phyloP scores from a whole-genome alignment of 2,329 filamentous ascomycete species.

The Paecilomyces niveus region DNA sequence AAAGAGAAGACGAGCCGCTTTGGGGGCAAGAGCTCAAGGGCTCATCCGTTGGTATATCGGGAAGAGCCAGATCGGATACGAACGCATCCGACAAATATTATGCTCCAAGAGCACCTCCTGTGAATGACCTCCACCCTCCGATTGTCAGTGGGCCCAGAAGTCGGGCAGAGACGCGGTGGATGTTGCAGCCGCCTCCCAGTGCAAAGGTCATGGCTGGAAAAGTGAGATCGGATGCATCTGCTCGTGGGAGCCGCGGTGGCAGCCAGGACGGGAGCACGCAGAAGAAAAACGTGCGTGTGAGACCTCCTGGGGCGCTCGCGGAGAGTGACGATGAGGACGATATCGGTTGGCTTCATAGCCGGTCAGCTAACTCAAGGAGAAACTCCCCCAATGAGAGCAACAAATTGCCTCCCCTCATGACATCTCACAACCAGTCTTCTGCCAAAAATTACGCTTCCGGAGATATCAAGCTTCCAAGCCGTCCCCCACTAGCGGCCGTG shows the following conservation, averaged over 20 bases:
- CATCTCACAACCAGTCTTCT: slow-evolving; percentile 1
- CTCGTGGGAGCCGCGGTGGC: slow-evolving; percentile 14
- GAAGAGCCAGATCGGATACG: slow-evolving; percentile 29
- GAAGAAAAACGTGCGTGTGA: slow-evolving; percentile 4
- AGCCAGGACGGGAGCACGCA: slow-evolving; percentile 10
- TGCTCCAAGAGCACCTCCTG: slow-evolving; percentile 58
- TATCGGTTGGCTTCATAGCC: neutral
- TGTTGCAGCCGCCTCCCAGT: slow-evolving; percentile 85
- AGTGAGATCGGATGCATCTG: slow-evolving; percentile 34
- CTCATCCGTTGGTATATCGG: slow-evolving; percentile 47
- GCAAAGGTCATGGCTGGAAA: slow-evolving; percentile 89
- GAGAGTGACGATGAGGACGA: slow-evolving; percentile 5
- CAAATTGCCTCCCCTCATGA: neutral
- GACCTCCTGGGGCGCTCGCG: neutral
- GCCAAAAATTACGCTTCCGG: neutral
- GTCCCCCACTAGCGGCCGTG: slow-evolving; percentile 2
- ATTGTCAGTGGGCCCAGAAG: slow-evolving; percentile 68
- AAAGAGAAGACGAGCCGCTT: slow-evolving; percentile 79
- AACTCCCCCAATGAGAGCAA: slow-evolving; percentile 3
- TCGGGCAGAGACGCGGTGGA: slow-evolving; percentile 72
- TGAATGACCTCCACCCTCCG: slow-evolving; percentile 81
- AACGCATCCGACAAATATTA: slow-evolving; percentile 50
- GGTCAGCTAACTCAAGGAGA: slow-evolving; percentile 1
- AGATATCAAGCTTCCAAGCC: neutral
- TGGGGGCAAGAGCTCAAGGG: slow-evolving; percentile 60